A percentile compares a stretch with the other conserved stretches of the same genome.
These are phyloP conservation scores for Kwoniella botswanensis DNA, from an alignment of 768 basidiomycete genomes.

Conservation along the genomic window DNA sequence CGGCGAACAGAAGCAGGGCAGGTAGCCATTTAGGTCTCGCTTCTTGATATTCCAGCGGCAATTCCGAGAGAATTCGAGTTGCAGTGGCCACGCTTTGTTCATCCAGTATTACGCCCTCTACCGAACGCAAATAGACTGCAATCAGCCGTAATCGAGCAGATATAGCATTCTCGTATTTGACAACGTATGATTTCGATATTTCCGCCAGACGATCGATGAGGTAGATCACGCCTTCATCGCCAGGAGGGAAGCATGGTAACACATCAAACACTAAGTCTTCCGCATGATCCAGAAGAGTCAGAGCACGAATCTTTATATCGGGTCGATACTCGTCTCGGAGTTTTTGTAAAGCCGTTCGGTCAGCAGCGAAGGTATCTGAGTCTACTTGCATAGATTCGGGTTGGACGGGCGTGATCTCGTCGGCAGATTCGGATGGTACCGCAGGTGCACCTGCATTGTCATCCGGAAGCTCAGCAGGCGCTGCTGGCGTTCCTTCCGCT, in stretches of 20 bases:
- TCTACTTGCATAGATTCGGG: constrained; percentile 13
- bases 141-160: constrained; percentile 83
- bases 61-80: neutral
- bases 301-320: constrained; percentile 70
- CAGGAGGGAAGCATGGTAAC: constrained; percentile 75
- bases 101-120: constrained; percentile 16
- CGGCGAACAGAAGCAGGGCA: constrained; percentile 79
- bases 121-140: constrained; percentile 22
- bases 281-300: constrained; percentile 83
- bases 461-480: constrained; percentile 2
- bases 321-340: constrained; percentile 71
- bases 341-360: constrained; percentile 62
- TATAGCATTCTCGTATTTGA: constrained; percentile 68
- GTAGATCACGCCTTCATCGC: constrained; percentile 66
- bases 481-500: constrained; percentile 27
- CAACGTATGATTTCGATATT: constrained; percentile 57
- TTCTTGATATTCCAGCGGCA: constrained; percentile 47
- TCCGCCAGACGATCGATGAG: constrained; percentile 77
- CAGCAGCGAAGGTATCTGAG: constrained; percentile 52
- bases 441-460: neutral
- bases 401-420: neutral
- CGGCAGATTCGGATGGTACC: neutral
- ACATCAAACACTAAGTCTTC: constrained; percentile 88
- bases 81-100: constrained; percentile 10
- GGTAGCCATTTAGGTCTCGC: constrained; percentile 83